Base-by-base conservation (phyloP, 805 yeast species). In the Brettanomyces nanus region DNA sequence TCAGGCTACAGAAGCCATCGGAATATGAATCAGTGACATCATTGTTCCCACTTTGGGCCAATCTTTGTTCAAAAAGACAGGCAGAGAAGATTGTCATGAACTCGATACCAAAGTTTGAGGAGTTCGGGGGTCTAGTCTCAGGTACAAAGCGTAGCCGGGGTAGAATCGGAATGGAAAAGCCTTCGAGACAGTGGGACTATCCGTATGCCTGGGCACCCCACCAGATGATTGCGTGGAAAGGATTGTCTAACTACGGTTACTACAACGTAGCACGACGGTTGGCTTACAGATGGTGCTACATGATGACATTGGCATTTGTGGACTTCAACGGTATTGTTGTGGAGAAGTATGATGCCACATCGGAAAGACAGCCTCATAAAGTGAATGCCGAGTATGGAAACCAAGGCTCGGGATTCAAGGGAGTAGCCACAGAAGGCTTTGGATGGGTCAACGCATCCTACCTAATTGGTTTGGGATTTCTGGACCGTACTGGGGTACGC, bases 201-300 rank as follows among this genome's bases (percentile, higher is more conserved):
- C 98, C 98, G 2, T 85, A 66, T 53, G 97, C 97, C 2, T 90
- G 98, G 98, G 96, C 97, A 0, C 97, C 98, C 3, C 97, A 92
- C 56, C 98, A 90, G 60, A 85, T 90, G 14, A 58, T 90, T 38
- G 90, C 95, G 1, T 90, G 98, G 98, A 73, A 73, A 32, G 97
- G 97, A 0, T 66, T 90, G 25, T 49, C 58, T 21, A 72, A 77
- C 37, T 92, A 90, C 55, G 92, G 89, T 0, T 84, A 68, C 53
- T 58, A 56, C 3, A 75, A 69, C 3, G 73, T 74, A 14, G 79
- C 90, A 2, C 68, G 79, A 39, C 64, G 97, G 43, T 62, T 90
- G 40, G 78, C 80, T 2, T 84, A 83, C 56, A 69, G 95, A 46
- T 90, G 98, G 98, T 65, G 85, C n/a, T 80, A 70, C 53, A 68